Conservation (phyloP, 139 green algal species). For the Zygnema cylindricum region DNA sequence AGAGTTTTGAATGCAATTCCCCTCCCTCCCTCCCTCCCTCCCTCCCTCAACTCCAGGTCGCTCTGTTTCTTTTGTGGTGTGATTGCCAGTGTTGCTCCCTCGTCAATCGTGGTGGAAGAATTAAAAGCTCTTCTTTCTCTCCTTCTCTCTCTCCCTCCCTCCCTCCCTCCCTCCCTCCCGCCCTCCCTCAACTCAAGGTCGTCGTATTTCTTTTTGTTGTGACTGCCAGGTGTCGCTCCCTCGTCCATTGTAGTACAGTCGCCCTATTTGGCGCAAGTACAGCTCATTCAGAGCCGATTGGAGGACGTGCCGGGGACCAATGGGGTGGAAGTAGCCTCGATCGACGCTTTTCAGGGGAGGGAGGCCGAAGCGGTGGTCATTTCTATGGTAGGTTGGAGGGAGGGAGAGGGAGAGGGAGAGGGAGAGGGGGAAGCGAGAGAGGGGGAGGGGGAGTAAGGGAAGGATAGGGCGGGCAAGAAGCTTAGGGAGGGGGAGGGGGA, state of each 20-base stretch:
- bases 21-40: neutral
- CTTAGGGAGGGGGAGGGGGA: neutral
- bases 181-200: neutral
- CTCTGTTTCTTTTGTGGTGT: conserved; percentile 5
- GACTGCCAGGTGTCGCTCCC: conserved; percentile 32
- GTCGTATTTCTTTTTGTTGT: neutral
- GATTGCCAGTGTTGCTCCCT: conserved; percentile 26
- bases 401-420: neutral
- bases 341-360: conserved; percentile 65
- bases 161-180: too few relatives aligned
- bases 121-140: too few relatives aligned
- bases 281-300: conserved; percentile 50
- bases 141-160: neutral
- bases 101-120: conserved; percentile 60
- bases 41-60: neutral
- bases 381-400: conserved; percentile 59
- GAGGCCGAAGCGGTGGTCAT: conserved; percentile 64
- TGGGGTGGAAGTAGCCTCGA: conserved; percentile 49
- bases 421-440: neutral
- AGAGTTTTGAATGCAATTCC: too few relatives aligned
- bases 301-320: neutral
- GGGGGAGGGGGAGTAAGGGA: neutral
- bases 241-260: conserved; percentile 56
- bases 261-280: conserved; percentile 66
- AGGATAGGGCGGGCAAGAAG: neutral